phyloP scores from a whole-genome alignment of 2,329 filamentous ascomycete genomes.

The Microascus cirrosus region DNA sequence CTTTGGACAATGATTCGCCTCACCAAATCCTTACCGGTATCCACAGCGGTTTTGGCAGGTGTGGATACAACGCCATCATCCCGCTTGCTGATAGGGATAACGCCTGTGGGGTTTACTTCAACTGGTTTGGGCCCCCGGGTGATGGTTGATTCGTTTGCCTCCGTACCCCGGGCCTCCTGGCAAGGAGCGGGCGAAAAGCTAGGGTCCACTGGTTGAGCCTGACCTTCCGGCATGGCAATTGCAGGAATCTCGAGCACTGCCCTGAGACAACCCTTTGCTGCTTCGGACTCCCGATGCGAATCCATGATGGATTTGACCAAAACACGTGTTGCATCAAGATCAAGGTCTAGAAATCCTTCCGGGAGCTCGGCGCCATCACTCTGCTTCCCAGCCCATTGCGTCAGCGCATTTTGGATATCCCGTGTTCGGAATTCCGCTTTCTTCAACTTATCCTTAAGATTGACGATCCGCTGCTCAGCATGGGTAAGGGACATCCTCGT shows the following conservation, averaged over 20 bases:
- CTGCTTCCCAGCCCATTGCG: conserved; percentile 6
- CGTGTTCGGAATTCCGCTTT: conserved; percentile 5
- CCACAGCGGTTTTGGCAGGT: background rate
- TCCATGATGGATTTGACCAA: conserved; percentile 1
- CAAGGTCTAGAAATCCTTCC: conserved; percentile 1
- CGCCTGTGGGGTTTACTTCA: background rate
- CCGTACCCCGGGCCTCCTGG: background rate
- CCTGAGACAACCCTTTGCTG: conserved; percentile 1
- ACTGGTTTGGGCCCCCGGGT: background rate
- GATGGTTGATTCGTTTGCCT: background rate
- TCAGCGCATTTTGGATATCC: conserved; percentile 4
- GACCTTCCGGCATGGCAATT: background rate
- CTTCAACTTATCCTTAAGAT: conserved; percentile 7
- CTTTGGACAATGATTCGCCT: conserved; percentile 18
- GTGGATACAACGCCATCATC: background rate
- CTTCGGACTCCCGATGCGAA: background rate
- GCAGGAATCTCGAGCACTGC: conserved; percentile 2
- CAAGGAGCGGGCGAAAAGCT: background rate
- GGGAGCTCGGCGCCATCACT: conserved; percentile 3
- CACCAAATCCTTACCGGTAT: background rate
- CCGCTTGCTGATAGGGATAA: background rate
- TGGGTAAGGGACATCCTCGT: conserved; percentile 2
- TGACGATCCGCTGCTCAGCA: conserved; percentile 9
- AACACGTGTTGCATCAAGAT: background rate
- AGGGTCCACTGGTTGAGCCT: background rate